phyloP scores from a whole-genome alignment of 164 flowering plant species.

The Dillenia suffruticosa region DNA sequence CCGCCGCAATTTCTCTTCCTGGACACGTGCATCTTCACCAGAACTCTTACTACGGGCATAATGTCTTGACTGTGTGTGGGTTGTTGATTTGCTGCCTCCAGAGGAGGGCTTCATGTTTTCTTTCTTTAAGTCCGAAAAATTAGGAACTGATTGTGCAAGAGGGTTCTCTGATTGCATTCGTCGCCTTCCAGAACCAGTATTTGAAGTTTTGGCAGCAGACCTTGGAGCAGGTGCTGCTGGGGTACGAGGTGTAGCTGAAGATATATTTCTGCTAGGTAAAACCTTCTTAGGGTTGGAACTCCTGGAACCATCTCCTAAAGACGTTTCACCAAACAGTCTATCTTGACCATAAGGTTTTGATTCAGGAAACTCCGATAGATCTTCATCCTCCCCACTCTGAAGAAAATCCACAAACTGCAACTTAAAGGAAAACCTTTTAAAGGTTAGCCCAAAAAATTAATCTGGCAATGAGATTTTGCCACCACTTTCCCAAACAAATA shows the following conservation, averaged over 20 bases:
- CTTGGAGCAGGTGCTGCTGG: slow-evolving; percentile 43
- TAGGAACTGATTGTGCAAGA: slow-evolving; percentile 92
- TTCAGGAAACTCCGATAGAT: slow-evolving; percentile 39
- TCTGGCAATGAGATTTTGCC: neutral
- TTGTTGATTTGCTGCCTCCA: slow-evolving; percentile 44
- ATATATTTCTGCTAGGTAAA: slow-evolving; percentile 38
- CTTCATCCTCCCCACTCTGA: slow-evolving; percentile 64
- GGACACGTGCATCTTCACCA: slow-evolving; percentile 47
- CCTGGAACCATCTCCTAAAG: slow-evolving; percentile 41
- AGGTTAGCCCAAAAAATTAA: slow-evolving; percentile 14
- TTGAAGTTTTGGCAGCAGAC: slow-evolving; percentile 50
- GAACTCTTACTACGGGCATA: slow-evolving; percentile 63
- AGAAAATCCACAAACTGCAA: slow-evolving; percentile 46
- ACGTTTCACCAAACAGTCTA: slow-evolving; percentile 31
- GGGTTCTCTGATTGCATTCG: slow-evolving; percentile 63
- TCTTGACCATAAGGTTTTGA: slow-evolving; percentile 34
- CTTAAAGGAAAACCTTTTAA: slow-evolving; percentile 21
- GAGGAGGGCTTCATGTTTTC: slow-evolving; percentile 81
- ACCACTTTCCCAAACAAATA: too few species aligned
- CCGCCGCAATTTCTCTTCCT: slow-evolving; percentile 68
- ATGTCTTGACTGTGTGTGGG: slow-evolving; percentile 53
- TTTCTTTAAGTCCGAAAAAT: slow-evolving; percentile 81
- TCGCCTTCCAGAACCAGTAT: slow-evolving; percentile 48
- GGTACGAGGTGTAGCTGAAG: slow-evolving; percentile 65
- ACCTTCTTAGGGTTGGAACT: slow-evolving; percentile 50